Conservation (phyloP, 2,329 filamentous ascomycete species). For the Teratosphaeria destructans region DNA sequence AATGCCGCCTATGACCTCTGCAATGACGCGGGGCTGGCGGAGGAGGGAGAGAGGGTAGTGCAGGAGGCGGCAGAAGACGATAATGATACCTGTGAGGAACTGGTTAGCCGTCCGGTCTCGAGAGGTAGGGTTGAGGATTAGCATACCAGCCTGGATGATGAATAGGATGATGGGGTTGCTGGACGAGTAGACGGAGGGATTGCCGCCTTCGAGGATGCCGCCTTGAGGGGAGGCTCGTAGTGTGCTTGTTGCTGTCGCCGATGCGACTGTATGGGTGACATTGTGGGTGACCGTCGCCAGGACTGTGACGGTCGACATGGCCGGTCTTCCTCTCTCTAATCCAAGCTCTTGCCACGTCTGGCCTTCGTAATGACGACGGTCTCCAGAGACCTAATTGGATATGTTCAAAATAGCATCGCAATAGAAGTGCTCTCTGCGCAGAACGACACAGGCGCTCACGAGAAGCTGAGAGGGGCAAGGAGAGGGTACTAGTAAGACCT, state of each 20-base stretch:
- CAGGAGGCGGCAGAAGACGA: slow-evolving; percentile 62
- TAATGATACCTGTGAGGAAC: slow-evolving; percentile 46
- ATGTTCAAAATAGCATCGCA: not conserved
- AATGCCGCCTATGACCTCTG: slow-evolving; percentile 76
- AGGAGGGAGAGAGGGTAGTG: slow-evolving; percentile 69
- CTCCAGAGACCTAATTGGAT: not conserved
- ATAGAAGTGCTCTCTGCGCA: not conserved
- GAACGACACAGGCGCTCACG: not conserved
- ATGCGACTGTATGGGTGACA: slow-evolving; percentile 14
- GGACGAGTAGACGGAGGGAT: slow-evolving; percentile 57
- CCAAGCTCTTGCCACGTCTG: not conserved
- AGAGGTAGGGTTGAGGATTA: not conserved
- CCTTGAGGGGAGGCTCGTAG: slow-evolving; percentile 44
- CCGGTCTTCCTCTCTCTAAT: not conserved
- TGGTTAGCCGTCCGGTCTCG: not conserved
- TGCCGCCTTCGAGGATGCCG: slow-evolving; percentile 60
- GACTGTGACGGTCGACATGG: slow-evolving; percentile 13
- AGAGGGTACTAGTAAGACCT: not conserved
- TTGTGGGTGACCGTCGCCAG: slow-evolving; percentile 10
- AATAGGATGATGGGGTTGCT: slow-evolving; percentile 66
- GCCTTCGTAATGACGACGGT: not conserved
- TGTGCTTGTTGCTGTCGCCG: slow-evolving; percentile 17
- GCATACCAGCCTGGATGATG: slow-evolving; percentile 54
- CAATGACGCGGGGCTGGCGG: slow-evolving; percentile 71
- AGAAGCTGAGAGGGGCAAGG: not conserved